phyloP scores from a whole-genome alignment of 140 eudicot species.

The Bidens hawaiensis region DNA sequence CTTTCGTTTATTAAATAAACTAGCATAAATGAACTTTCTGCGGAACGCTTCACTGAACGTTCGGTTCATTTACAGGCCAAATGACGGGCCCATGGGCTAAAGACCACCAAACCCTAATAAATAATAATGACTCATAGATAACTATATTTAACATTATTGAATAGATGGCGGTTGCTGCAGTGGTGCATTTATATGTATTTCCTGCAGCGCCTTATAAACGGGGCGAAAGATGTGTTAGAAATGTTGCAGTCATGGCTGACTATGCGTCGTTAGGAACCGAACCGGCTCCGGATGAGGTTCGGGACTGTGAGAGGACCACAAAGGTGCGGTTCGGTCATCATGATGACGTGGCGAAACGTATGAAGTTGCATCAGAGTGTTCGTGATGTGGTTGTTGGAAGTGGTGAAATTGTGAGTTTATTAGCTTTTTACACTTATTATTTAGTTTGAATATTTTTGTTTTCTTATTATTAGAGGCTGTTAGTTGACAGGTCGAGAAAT shows the following conservation, averaged over 20 bases:
- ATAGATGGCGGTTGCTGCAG: conserved; percentile 97
- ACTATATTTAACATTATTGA: too few species aligned
- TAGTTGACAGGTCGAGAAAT: too few species aligned
- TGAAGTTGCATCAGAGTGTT: conserved; percentile 79
- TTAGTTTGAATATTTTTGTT: too few species aligned
- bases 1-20: too few species aligned
- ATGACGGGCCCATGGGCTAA: too few species aligned
- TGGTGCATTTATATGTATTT: conserved; percentile 81
- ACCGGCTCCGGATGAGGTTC: conserved; percentile 92
- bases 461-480: too few species aligned
- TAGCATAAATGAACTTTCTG: too few species aligned
- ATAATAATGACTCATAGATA: too few species aligned
- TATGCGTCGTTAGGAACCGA: conserved; percentile 81
- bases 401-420: conserved; percentile 75
- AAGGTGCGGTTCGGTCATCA: conserved; percentile 39
- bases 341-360: conserved; percentile 55
- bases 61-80: too few species aligned
- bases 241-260: conserved; percentile 81
- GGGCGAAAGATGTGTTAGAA: conserved; percentile 97
- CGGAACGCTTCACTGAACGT: too few species aligned
- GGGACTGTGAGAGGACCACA: conserved; percentile 64
- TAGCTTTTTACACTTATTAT: background rate
- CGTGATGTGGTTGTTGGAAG: conserved; percentile 95
- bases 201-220: conserved; percentile 86
- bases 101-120: too few species aligned